Percentiles rank a stretch among this genome's conserved stretches.
phyloP scores from a whole-genome alignment of 75 land plant genomes.

The Pinus taeda region DNA sequence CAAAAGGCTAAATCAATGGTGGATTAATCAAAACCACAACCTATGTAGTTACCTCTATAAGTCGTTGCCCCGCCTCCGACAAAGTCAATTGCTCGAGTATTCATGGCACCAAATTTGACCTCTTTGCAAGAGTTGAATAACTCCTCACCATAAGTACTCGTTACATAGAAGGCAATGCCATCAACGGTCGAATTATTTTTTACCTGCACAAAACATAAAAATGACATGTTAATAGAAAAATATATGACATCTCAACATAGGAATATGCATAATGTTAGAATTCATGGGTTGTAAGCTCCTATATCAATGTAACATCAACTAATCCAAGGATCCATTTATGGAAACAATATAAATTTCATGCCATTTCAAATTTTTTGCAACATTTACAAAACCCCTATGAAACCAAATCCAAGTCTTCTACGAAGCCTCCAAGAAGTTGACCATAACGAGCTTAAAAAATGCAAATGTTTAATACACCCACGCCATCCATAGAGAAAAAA shows the following conservation, averaged over 20 bases:
- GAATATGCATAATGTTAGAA: background rate
- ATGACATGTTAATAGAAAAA: background rate
- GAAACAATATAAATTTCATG: background rate
- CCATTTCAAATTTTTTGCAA: too few relatives aligned
- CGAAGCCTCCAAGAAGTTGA: too few relatives aligned
- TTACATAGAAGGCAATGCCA: conserved; percentile 71
- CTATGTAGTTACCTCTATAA: conserved; percentile 57
- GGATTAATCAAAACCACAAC: background rate
- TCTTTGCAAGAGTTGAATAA: conserved; percentile 92
- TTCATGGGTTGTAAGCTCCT: background rate
- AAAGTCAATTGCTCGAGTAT: conserved; percentile 80
- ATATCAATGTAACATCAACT: background rate
- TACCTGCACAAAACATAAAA: conserved; percentile 29
- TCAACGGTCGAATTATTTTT: conserved; percentile 54
- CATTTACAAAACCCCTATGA: too few relatives aligned
- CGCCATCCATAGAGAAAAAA: too few relatives aligned
- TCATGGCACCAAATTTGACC: conserved; percentile 95
- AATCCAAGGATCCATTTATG: background rate
- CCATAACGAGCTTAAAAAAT: too few relatives aligned
- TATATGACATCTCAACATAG: background rate
- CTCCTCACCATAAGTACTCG: conserved; percentile 64
- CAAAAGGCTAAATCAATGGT: background rate
- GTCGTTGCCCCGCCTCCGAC: conserved; percentile 91
- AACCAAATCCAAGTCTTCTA: too few relatives aligned
- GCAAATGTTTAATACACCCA: too few relatives aligned